These are phyloP conservation scores for Fusarium decemcellulare DNA, from an alignment of 2,329 filamentous ascomycete species.

Conservation along the genomic window DNA sequence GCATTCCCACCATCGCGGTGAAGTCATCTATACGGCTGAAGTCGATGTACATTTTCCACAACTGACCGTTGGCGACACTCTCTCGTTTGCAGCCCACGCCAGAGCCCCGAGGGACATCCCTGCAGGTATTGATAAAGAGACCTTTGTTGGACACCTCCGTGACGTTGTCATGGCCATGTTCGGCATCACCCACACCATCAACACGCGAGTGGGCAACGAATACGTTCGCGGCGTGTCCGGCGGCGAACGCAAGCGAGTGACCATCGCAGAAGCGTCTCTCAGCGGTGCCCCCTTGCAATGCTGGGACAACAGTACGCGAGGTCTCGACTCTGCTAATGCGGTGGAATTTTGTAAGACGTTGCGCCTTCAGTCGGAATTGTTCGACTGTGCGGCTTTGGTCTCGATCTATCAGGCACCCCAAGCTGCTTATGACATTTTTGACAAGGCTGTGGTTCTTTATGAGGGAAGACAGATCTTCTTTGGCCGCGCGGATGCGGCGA, in stretches of 20 bases:
- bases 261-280: slow-evolving; percentile 52
- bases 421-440: slow-evolving; percentile 64
- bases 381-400: slow-evolving; percentile 69
- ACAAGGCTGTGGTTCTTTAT: slow-evolving; percentile 78
- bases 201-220: slow-evolving; percentile 79
- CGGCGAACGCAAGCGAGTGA: slow-evolving; percentile 63
- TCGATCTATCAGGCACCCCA: slow-evolving; percentile 75
- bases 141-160: slow-evolving; percentile 71
- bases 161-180: slow-evolving; percentile 81
- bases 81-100: slow-evolving; percentile 80
- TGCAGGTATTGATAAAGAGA: slow-evolving; percentile 63
- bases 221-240: slow-evolving; percentile 72
- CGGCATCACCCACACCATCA: slow-evolving; percentile 77
- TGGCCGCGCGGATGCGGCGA: slow-evolving; percentile 40
- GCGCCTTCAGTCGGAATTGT: slow-evolving; percentile 71
- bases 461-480: slow-evolving; percentile 75
- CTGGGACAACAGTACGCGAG: slow-evolving; percentile 79
- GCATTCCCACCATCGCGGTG: slow-evolving; percentile 67
- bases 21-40: slow-evolving; percentile 87
- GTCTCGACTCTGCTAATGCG: slow-evolving; percentile 76
- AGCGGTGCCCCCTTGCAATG: slow-evolving; percentile 68
- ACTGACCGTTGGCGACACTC: slow-evolving; percentile 80
- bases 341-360: slow-evolving; percentile 76
- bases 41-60: slow-evolving; percentile 84
- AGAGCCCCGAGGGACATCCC: slow-evolving; percentile 73